These are phyloP conservation scores for Backusella tuberculispora DNA, from an alignment of 192 early-diverging fungal species.

Conservation along the genomic window DNA sequence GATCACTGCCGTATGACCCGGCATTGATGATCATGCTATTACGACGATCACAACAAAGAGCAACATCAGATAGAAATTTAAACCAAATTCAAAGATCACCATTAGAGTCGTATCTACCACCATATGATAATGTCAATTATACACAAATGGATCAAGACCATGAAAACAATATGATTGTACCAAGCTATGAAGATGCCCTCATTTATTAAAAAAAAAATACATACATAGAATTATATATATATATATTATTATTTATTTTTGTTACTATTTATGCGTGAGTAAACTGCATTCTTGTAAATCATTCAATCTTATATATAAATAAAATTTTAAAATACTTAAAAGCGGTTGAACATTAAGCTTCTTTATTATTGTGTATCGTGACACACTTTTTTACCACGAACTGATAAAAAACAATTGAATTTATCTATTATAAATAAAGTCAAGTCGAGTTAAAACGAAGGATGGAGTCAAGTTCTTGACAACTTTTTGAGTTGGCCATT, in stretches of 20 bases:
- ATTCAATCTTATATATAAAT: background rate
- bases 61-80: background rate
- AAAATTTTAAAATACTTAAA: background rate
- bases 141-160: background rate
- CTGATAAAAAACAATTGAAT: background rate
- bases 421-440: background rate
- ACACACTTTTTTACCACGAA: constrained; percentile 4
- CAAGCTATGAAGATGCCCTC: constrained; percentile 3
- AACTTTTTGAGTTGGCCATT: background rate
- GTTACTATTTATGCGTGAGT: background rate
- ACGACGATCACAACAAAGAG: background rate
- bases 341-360: background rate
- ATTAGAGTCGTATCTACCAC: background rate
- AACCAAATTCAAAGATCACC: background rate
- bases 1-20: constrained; percentile 35
- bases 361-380: background rate
- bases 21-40: constrained; percentile 20
- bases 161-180: background rate
- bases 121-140: background rate
- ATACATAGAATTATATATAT: background rate
- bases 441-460: background rate
- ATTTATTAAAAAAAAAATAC: background rate
- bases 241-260: background rate
- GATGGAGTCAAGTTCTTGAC: background rate
- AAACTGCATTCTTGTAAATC: constrained; percentile 5